Evolutionary conservation across 805 yeast species (phyloP).

Genomic region (Lipomyces spencermartinsiae): DNA sequence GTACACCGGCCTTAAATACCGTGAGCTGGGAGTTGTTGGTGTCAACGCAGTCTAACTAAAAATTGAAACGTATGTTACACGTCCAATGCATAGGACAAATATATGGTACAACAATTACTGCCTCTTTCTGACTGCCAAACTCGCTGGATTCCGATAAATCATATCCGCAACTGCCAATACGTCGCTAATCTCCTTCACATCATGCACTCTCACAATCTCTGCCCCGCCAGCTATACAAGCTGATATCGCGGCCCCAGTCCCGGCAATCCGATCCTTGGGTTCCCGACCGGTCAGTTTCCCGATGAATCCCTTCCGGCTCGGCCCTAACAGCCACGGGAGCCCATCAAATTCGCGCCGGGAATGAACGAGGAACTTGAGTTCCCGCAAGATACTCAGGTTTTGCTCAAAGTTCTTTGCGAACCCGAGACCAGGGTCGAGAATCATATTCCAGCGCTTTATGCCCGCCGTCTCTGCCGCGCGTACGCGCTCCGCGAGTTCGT

Average conservation of each 20-base stretch:
- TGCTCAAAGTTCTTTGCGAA: constrained; percentile 85
- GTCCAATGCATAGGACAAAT: background rate
- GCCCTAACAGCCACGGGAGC: constrained; percentile 68
- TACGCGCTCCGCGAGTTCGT: constrained; percentile 68
- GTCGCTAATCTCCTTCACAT: constrained; percentile 65
- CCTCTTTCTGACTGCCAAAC: background rate
- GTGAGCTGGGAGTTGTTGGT: too few species aligned
- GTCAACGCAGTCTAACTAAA: too few species aligned
- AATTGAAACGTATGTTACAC: too few species aligned
- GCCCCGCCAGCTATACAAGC: constrained; percentile 75
- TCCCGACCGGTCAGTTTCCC: constrained; percentile 68
- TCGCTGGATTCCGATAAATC: constrained; percentile 43
- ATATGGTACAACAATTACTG: background rate
- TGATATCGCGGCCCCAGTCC: constrained; percentile 77
- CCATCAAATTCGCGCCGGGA: constrained; percentile 40
- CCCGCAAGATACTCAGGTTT: constrained; percentile 67
- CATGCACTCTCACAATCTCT: constrained; percentile 89
- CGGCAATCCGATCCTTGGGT: constrained; percentile 69
- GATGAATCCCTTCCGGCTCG: constrained; percentile 86
- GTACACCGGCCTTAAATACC: too few species aligned
- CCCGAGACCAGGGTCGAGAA: constrained; percentile 94
- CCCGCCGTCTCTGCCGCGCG: constrained; percentile 65
- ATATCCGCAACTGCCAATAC: constrained; percentile 74
- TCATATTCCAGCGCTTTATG: constrained; percentile 85
- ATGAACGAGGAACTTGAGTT: constrained; percentile 40